Evolutionary conservation across 139 green algal species (phyloP).

Genomic region (Trebouxia sp.): DNA sequence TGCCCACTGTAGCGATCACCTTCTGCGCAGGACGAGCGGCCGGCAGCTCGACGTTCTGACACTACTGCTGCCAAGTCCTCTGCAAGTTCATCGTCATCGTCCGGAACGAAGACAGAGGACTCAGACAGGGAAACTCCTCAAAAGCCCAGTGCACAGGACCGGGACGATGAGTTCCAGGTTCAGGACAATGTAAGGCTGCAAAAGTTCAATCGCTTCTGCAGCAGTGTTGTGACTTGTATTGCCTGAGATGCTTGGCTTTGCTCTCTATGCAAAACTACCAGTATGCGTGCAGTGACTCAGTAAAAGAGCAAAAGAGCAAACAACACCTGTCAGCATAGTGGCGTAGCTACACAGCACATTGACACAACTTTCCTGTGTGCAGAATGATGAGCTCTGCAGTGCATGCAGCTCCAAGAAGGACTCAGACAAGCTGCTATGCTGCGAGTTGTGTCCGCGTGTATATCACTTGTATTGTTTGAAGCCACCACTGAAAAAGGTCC

Average conservation of each 20-base stretch:
- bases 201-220: too few species aligned
- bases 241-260: too few species aligned
- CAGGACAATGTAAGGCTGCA: conserved; percentile 9
- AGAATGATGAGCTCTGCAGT: conserved; percentile 32
- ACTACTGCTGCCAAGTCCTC: too few species aligned
- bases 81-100: too few species aligned
- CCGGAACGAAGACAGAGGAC: not conserved
- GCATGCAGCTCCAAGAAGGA: conserved; percentile 25
- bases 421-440: conserved; percentile 60
- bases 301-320: too few species aligned
- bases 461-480: conserved; percentile 67
- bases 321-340: too few species aligned
- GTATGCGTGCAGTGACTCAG: too few species aligned
- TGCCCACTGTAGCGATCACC: too few species aligned
- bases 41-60: too few species aligned
- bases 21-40: conserved; percentile 1
- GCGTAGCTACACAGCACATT: too few species aligned
- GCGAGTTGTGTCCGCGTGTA: conserved; percentile 59
- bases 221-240: not conserved
- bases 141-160: not conserved
- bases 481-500: conserved; percentile 57
- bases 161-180: not conserved
- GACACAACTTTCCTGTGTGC: too few species aligned
- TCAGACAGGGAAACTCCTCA: not conserved
- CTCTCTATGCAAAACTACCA: not conserved